A percentile compares a stretch with the other conserved stretches of the same genome.
Evolutionary conservation across 2,329 filamentous ascomycete genomes (phyloP).

Genomic region (Ophiosphaerella narmari): DNA sequence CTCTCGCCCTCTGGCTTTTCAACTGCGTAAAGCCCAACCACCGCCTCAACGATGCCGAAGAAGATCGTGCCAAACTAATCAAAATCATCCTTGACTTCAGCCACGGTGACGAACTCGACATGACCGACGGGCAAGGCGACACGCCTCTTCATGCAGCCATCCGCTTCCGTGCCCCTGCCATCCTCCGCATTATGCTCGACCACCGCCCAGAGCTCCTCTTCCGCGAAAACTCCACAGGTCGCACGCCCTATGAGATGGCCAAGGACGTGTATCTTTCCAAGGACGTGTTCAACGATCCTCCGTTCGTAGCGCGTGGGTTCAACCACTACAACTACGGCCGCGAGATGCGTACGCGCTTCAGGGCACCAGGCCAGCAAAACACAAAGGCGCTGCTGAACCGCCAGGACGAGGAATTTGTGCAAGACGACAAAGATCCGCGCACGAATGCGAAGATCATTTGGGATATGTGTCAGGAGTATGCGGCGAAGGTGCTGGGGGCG

Average conservation of each 20-base stretch:
- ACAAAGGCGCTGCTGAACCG: conserved; percentile 6
- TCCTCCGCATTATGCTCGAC: conserved; percentile 56
- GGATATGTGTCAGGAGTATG: conserved; percentile 43
- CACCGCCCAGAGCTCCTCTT: conserved; percentile 64
- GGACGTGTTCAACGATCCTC: conserved; percentile 28
- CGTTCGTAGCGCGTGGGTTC: conserved; percentile 1
- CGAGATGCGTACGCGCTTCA: too few species aligned
- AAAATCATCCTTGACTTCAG: conserved; percentile 41
- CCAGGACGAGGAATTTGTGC: conserved; percentile 22
- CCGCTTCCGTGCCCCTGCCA: conserved; percentile 42
- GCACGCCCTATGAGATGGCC: conserved; percentile 72
- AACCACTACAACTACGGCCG: not conserved
- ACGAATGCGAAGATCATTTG: conserved; percentile 34
- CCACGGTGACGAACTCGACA: conserved; percentile 56
- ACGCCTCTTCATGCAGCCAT: conserved; percentile 66
- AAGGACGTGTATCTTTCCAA: conserved; percentile 57
- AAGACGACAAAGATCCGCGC: conserved; percentile 5
- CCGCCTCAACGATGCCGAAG: not conserved
- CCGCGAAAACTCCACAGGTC: conserved; percentile 76
- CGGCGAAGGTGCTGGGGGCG: conserved; percentile 24
- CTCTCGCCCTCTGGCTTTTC: conserved; percentile 57
- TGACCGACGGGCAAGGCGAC: conserved; percentile 68
- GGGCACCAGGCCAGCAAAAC: too few species aligned
- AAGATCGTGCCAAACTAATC: conserved; percentile 11
- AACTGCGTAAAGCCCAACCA: not conserved